A percentile compares a stretch with the other conserved stretches of the same genome.
These are phyloP conservation scores for Lepidium aucheri DNA, from an alignment of 345 rosid species.

Conservation along the genomic window DNA sequence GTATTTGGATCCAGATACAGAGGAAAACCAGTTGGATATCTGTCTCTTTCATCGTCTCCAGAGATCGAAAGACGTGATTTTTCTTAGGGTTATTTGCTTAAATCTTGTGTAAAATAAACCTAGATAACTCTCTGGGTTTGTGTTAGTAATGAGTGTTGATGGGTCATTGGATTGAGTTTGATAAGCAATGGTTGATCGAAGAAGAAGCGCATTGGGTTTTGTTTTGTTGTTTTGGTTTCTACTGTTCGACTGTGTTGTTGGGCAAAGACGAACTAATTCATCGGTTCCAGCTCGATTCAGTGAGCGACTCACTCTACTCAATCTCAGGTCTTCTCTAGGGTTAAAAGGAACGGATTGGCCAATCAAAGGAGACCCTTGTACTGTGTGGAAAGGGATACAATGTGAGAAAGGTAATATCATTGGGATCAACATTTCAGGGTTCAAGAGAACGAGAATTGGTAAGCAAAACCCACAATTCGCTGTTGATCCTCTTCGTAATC, in stretches of 20 bases:
- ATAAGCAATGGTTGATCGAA: constrained; percentile 63
- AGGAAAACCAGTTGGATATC: constrained; percentile 9
- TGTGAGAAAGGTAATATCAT: constrained; percentile 62
- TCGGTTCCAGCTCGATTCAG: constrained; percentile 16
- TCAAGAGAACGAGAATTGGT: constrained; percentile 76
- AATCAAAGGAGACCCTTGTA: constrained; percentile 71
- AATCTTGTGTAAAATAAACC: not conserved
- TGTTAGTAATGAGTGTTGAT: constrained; percentile 21
- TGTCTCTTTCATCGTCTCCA: constrained; percentile 20
- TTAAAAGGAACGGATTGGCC: constrained; percentile 91
- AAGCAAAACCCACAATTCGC: constrained; percentile 63
- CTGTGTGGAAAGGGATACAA: constrained; percentile 55
- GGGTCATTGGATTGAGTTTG: constrained; percentile 1
- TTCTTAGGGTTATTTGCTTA: constrained; percentile 13
- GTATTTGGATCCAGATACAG: constrained; percentile 24
- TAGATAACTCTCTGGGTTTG: not conserved
- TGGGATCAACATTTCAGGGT: constrained; percentile 79
- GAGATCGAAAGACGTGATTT: not conserved
- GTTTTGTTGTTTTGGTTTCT: constrained; percentile 29
- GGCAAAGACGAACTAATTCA: constrained; percentile 31
- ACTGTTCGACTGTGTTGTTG: constrained; percentile 39
- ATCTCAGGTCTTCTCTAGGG: constrained; percentile 87
- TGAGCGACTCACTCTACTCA: constrained; percentile 56
- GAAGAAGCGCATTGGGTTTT: constrained; percentile 29
- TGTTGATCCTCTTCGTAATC: constrained; percentile 61